phyloP scores from a whole-genome alignment of 225 moss, liverwort and hornwort species.

The Neckera pumila region DNA sequence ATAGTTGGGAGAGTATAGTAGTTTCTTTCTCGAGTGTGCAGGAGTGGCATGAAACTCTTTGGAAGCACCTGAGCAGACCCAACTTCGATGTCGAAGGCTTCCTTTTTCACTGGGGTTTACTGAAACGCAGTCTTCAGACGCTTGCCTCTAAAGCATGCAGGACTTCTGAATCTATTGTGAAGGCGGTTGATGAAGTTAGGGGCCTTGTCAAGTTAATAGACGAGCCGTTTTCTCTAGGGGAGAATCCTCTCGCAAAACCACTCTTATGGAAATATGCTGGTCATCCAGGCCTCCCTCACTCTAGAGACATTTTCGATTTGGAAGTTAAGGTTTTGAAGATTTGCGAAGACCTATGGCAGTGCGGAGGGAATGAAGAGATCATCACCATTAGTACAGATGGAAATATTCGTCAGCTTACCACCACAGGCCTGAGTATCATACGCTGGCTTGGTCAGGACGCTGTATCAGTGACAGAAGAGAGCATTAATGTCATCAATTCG shows the following conservation, averaged over 20 bases:
- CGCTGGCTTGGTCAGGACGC: slow-evolving; percentile 52
- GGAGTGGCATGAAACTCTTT: slow-evolving; percentile 84
- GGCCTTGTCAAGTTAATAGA: slow-evolving; percentile 46
- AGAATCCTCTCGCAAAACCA: slow-evolving; percentile 48
- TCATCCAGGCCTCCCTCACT: slow-evolving; percentile 66
- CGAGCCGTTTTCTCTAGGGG: slow-evolving; percentile 51
- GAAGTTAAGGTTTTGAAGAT: slow-evolving; percentile 47
- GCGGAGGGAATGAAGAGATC: slow-evolving; percentile 1
- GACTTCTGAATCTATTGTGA: slow-evolving; percentile 15
- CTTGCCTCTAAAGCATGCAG: slow-evolving; percentile 1
- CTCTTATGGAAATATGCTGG: slow-evolving; percentile 89
- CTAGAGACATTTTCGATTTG: slow-evolving; percentile 39
- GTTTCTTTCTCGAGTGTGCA: slow-evolving; percentile 36
- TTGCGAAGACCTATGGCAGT: slow-evolving; percentile 51
- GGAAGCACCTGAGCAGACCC: slow-evolving; percentile 42
- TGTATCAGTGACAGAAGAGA: background rate
- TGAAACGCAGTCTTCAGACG: slow-evolving; percentile 45
- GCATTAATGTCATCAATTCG: background rate
- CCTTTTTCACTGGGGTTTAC: slow-evolving; percentile 61
- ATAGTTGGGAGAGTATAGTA: slow-evolving; percentile 28
- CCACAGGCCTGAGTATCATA: slow-evolving; percentile 74
- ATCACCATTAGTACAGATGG: slow-evolving; percentile 6
- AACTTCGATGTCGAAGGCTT: slow-evolving; percentile 50
- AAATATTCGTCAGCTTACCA: slow-evolving; percentile 27
- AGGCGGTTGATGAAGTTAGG: slow-evolving; percentile 29